Evolutionary conservation across 352 stramenopile genomes (phyloP).

Genomic region (Blastocystis sp.): DNA sequence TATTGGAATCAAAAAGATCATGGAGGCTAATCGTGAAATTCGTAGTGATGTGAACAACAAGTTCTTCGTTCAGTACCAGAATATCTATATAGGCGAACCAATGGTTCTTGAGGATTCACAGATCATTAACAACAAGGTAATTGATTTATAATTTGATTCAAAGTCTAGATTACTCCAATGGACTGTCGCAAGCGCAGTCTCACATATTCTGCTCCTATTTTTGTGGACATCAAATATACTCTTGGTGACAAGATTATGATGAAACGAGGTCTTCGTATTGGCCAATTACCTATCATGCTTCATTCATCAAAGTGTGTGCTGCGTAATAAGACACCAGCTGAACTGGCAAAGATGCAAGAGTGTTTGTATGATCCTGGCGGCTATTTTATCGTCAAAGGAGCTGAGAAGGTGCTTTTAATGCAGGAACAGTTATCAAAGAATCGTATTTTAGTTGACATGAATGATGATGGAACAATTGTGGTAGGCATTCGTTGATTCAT

Average conservation of each 20-base stretch:
- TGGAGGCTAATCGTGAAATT: constrained; percentile 86
- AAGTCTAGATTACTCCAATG: constrained; percentile 84
- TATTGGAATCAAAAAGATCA: constrained; percentile 96
- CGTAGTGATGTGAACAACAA: constrained; percentile 87
- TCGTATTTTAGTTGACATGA: constrained; percentile 96
- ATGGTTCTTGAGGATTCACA: constrained; percentile 94
- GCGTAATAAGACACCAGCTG: constrained; percentile 84
- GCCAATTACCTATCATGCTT: constrained; percentile 96
- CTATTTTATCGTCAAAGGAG: constrained; percentile 98
- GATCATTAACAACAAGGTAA: constrained; percentile 76
- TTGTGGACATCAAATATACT: constrained; percentile 96
- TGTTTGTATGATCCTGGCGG: constrained; percentile 97
- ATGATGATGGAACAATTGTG: constrained; percentile 72
- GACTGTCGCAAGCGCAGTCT: constrained; percentile 96
- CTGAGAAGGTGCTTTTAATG: constrained; percentile 98
- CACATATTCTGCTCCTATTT: constrained; percentile 96
- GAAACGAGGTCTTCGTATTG: constrained; percentile 81
- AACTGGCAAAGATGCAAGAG: constrained; percentile 94
- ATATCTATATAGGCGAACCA: constrained; percentile 93
- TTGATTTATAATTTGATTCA: background rate
- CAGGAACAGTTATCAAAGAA: constrained; percentile 99
- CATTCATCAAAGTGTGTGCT: constrained; percentile 92
- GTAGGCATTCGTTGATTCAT: background rate
- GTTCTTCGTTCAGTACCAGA: constrained; percentile 97
- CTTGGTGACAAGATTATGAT: constrained; percentile 96